phyloP scores from a whole-genome alignment of 352 stramenopile species.

The Pythium brachiatum region DNA sequence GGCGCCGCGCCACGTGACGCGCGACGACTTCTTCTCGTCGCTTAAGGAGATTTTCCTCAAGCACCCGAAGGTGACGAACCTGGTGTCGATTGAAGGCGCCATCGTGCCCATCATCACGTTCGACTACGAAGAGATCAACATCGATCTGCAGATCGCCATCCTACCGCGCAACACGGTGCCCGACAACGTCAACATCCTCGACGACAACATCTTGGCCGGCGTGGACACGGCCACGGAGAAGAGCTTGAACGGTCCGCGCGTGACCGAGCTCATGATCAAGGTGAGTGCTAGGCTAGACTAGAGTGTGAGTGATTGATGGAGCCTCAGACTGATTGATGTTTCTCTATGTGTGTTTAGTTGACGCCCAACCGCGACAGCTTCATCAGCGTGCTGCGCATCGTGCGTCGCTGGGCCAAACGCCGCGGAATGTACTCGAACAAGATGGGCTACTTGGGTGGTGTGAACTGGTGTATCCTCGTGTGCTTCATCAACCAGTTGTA shows the following conservation, averaged over 20 bases:
- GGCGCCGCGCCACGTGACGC: slow-evolving; percentile 92
- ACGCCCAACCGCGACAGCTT: slow-evolving; percentile 86
- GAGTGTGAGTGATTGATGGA: background rate
- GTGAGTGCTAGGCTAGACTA: slow-evolving; percentile 19
- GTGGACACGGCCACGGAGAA: slow-evolving; percentile 88
- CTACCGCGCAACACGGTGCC: slow-evolving; percentile 91
- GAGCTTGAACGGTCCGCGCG: slow-evolving; percentile 87
- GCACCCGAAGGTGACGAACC: slow-evolving; percentile 91
- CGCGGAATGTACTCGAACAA: slow-evolving; percentile 99
- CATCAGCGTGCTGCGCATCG: slow-evolving; percentile 84
- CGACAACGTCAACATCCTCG: slow-evolving; percentile 88
- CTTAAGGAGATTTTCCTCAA: slow-evolving; percentile 90
- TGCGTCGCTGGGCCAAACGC: slow-evolving; percentile 87
- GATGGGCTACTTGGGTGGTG: slow-evolving; percentile 97
- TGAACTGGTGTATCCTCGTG: slow-evolving; percentile 99
- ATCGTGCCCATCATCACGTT: slow-evolving; percentile 98
- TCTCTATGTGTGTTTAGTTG: slow-evolving; percentile 29
- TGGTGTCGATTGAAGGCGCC: slow-evolving; percentile 86
- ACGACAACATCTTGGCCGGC: slow-evolving; percentile 85
- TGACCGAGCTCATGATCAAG: slow-evolving; percentile 92
- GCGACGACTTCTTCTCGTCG: slow-evolving; percentile 96
- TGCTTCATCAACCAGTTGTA: slow-evolving; percentile 94
- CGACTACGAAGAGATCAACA: slow-evolving; percentile 98
- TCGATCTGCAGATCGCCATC: slow-evolving; percentile 97
- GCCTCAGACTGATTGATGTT: background rate